Base-by-base conservation (phyloP, 2,329 filamentous ascomycete species). In the Lachnellula hyalina region DNA sequence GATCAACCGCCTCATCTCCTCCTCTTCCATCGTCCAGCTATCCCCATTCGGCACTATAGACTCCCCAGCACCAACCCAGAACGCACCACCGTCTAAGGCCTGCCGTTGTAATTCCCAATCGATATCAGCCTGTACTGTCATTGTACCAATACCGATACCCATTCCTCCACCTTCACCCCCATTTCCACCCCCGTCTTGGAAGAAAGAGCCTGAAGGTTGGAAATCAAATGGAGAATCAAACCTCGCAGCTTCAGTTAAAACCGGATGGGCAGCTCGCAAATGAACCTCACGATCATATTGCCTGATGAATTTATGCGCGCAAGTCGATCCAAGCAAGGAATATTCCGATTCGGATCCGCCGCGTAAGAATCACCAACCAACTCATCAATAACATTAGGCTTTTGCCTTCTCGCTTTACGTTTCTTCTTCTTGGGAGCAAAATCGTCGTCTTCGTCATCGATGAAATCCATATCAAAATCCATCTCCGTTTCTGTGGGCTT, bases 241-340 rank as follows among this genome's bases (percentile, higher is more conserved):
- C 28, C 11, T 11, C 28, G 28, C 8, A 32, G 28, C 28, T 32
- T 11, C 28, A 32, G 8, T 8, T 8, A 32, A 11, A 8, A 11
- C 9, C 3, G 35, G 56, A 51, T 77, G 75, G 35, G 72, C 73
- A 51, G 73, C 71, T 54, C 71, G 75, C 70, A 82, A 73, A 63
- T 86, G 83, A 6, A 77, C 69, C 60, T 78, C 76, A 4, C 85
- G 72, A 63, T 85, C 80, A 58, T 81, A 79, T 38, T 82, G 77
- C 46, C 79, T 75, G 54, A 75, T 74, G 70, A 85, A 86, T 45
- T 76, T 74, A 61, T 76, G 72, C n/a, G 70, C 68, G 63, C 83
- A 86, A 5, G 66, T 67, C 3, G 70, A 19, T 77, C 65, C 5
- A 81, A 66, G 65, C 83, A 86, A 1, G 73, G 54, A 28, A 84